Percentiles rank a stretch among this genome's conserved stretches.
These are phyloP conservation scores for Phaffomyces antillensis DNA, from an alignment of 805 yeast species.

Conservation along the genomic window DNA sequence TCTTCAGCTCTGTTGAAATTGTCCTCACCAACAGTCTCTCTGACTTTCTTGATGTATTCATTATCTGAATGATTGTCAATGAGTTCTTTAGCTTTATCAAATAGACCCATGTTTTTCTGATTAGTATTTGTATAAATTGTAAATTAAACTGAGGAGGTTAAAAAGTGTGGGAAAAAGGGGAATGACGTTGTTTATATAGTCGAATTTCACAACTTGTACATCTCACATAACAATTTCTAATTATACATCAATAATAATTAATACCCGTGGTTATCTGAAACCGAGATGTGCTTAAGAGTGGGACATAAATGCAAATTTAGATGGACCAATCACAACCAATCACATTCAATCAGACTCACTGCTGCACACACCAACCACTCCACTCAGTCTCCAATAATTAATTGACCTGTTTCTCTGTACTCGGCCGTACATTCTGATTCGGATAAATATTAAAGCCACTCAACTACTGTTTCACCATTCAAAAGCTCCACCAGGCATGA, in stretches of 20 bases:
- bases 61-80: constrained; percentile 10
- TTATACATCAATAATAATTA: too few relatives aligned
- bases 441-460: too few relatives aligned
- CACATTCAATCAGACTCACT: not conserved
- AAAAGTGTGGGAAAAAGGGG: not conserved
- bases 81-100: constrained; percentile 33
- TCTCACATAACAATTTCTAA: too few relatives aligned
- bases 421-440: too few relatives aligned
- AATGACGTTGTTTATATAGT: too few relatives aligned
- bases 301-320: too few relatives aligned
- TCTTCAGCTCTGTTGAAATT: constrained; percentile 22
- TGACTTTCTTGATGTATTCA: constrained; percentile 20
- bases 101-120: constrained; percentile 32
- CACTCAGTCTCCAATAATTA: too few relatives aligned
- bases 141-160: not conserved
- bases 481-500: not conserved
- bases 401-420: too few relatives aligned
- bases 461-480: not conserved
- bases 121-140: not conserved
- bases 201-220: too few relatives aligned
- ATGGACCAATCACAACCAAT: too few relatives aligned
- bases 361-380: not conserved
- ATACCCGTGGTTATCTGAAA: too few relatives aligned
- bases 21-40: constrained; percentile 22
- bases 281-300: too few relatives aligned